Evolutionary conservation across 2,329 filamentous ascomycete species (phyloP).

Genomic region (Colletotrichum shisoi): DNA sequence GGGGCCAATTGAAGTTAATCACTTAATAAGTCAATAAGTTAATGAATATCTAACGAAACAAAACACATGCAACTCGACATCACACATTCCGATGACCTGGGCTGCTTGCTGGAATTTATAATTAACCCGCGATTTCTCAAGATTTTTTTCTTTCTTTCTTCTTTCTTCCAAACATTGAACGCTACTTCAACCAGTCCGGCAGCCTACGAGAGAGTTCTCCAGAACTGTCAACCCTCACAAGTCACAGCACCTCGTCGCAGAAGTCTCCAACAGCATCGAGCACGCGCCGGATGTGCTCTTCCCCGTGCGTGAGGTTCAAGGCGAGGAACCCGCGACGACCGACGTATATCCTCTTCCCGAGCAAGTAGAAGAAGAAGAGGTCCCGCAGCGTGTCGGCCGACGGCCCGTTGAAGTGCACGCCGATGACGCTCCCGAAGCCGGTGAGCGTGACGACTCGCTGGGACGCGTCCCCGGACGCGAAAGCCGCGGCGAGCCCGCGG

Average conservation of each 20-base stretch:
- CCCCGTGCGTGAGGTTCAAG: slow-evolving; percentile 34
- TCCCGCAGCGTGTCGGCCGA: slow-evolving; percentile 16
- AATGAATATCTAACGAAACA: too few species aligned
- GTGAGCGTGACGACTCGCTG: slow-evolving; percentile 21
- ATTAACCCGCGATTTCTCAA: too few species aligned
- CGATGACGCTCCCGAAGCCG: slow-evolving; percentile 35
- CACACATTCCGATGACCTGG: too few species aligned
- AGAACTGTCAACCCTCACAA: background rate
- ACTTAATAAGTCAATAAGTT: too few species aligned
- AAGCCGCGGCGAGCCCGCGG: slow-evolving; percentile 10
- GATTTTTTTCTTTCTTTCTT: too few species aligned
- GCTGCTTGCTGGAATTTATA: background rate
- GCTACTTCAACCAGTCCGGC: background rate
- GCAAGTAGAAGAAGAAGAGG: slow-evolving; percentile 36
- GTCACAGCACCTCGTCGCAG: slow-evolving; percentile 20
- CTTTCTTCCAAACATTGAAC: too few species aligned
- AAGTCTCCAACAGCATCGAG: slow-evolving; percentile 16
- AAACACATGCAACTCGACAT: background rate
- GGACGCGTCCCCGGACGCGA: slow-evolving; percentile 10
- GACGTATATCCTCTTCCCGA: slow-evolving; percentile 31
- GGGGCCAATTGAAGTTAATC: background rate
- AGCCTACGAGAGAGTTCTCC: background rate
- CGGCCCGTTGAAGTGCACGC: slow-evolving; percentile 30
- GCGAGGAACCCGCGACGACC: slow-evolving; percentile 37
- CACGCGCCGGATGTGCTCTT: slow-evolving; percentile 24